Conservation (phyloP, 2,329 filamentous ascomycete species). For the Acrocalymma vagum region DNA sequence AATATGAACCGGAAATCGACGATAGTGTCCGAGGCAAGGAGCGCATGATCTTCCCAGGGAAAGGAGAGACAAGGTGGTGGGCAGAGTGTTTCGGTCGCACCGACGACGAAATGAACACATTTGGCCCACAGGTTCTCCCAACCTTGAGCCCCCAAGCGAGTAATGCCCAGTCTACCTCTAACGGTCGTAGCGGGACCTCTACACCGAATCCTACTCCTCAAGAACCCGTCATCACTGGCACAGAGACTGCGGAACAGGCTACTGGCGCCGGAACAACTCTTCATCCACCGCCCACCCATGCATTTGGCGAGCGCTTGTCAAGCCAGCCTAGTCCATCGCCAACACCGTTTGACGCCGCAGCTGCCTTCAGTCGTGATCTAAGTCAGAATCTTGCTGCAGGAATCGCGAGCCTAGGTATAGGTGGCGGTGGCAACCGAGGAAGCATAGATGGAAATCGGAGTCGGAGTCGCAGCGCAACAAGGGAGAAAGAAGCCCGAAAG, state of each 20-base stretch:
- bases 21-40: slow-evolving; percentile 83
- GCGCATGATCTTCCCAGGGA: slow-evolving; percentile 80
- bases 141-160: slow-evolving; percentile 38
- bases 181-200: slow-evolving; percentile 33
- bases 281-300: slow-evolving; percentile 33
- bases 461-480: slow-evolving; percentile 28
- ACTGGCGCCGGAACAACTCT: slow-evolving; percentile 39
- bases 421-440: slow-evolving; percentile 18
- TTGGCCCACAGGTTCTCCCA: slow-evolving; percentile 33
- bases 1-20: slow-evolving; percentile 78
- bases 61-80: slow-evolving; percentile 92
- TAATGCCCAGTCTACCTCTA: slow-evolving; percentile 23
- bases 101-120: slow-evolving; percentile 91
- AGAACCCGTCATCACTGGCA: slow-evolving; percentile 45
- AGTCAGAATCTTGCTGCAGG: slow-evolving; percentile 40
- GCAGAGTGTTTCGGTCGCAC: slow-evolving; percentile 83
- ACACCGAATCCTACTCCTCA: slow-evolving; percentile 33
- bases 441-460: slow-evolving; percentile 22
- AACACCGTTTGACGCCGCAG: slow-evolving; percentile 35
- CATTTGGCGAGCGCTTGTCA: slow-evolving; percentile 19
- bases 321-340: slow-evolving; percentile 15
- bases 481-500: slow-evolving; percentile 26
- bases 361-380: slow-evolving; percentile 36
- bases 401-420: slow-evolving; percentile 40
- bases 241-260: slow-evolving; percentile 41